Evolutionary conservation across 768 basidiomycete genomes (phyloP).

Genomic region (Suillus alpinus): DNA sequence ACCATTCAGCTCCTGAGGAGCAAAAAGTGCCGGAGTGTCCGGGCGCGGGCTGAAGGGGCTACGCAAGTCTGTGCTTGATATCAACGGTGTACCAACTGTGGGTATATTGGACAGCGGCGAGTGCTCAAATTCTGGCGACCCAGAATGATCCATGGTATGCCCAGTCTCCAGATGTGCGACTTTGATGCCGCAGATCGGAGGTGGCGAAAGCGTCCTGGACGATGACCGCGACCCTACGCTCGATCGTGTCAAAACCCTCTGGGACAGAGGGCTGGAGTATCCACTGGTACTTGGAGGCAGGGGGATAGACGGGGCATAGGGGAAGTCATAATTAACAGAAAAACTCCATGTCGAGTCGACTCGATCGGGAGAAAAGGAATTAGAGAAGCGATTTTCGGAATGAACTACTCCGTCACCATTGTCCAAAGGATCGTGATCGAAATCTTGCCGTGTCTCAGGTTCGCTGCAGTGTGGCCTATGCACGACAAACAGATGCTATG

Average conservation of each 20-base stretch:
- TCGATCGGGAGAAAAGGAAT: constrained; percentile 10
- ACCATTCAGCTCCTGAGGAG: constrained; percentile 17
- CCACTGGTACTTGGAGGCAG: constrained; percentile 30
- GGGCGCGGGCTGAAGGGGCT: constrained; percentile 31
- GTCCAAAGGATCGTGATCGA: background rate
- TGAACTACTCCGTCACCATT: background rate
- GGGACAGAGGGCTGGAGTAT: constrained; percentile 29
- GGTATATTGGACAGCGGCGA: constrained; percentile 31
- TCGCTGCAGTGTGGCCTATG: constrained; percentile 17
- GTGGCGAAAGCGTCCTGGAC: constrained; percentile 2
- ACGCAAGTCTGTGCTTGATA: constrained; percentile 14
- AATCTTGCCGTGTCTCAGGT: background rate
- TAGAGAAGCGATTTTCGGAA: constrained; percentile 1
- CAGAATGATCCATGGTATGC: constrained; percentile 23
- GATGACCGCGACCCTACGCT: constrained; percentile 10
- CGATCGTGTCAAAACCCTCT: constrained; percentile 12
- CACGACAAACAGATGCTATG: constrained; percentile 27
- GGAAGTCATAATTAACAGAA: constrained; percentile 14
- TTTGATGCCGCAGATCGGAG: constrained; percentile 16
- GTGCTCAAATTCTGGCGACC: constrained; percentile 22
- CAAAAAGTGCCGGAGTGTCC: constrained; percentile 16
- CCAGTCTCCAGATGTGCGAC: constrained; percentile 30
- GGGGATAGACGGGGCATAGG: constrained; percentile 28
- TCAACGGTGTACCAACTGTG: constrained; percentile 27
- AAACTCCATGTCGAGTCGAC: constrained; percentile 24